A percentile compares a stretch with the other conserved stretches of the same genome.
phyloP scores from a whole-genome alignment of 495 filamentous ascomycete genomes.

The Talaromyces adpressus region DNA sequence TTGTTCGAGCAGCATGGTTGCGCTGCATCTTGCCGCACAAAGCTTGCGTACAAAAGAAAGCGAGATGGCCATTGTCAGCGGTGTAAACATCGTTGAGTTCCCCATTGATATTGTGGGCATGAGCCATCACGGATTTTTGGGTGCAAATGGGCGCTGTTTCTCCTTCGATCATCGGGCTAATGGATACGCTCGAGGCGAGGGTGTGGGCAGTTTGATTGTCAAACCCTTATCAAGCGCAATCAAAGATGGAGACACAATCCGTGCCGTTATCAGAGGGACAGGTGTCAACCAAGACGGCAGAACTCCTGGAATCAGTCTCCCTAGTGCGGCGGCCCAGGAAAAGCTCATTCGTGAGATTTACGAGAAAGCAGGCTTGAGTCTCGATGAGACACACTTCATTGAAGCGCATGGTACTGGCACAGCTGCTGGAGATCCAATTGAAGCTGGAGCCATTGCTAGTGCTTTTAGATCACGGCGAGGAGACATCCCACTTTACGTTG shows the following conservation, averaged over 20 bases:
- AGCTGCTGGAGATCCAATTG: conserved; percentile 36
- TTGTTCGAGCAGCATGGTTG: too few species aligned
- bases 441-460: conserved; percentile 29
- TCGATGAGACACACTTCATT: conserved; percentile 11
- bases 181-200: conserved; percentile 30
- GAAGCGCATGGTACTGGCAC: conserved; percentile 44
- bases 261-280: conserved; percentile 16
- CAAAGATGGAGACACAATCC: conserved; percentile 17
- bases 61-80: too few species aligned
- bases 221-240: conserved; percentile 15
- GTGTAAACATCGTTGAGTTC: too few species aligned
- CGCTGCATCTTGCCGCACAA: too few species aligned
- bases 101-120: too few species aligned
- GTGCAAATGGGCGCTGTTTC: too few species aligned
- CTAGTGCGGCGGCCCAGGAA: conserved; percentile 15
- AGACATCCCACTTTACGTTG: conserved; percentile 28
- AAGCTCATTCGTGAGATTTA: conserved; percentile 15
- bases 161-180: conserved; percentile 19
- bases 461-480: conserved; percentile 21
- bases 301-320: conserved; percentile 15
- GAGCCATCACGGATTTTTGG: background rate
- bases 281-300: conserved; percentile 21
- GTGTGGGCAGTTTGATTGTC: conserved; percentile 17
- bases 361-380: conserved; percentile 13
- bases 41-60: too few species aligned